Conservation (phyloP, 768 basidiomycete species). For the Phaeotremella fagi region DNA sequence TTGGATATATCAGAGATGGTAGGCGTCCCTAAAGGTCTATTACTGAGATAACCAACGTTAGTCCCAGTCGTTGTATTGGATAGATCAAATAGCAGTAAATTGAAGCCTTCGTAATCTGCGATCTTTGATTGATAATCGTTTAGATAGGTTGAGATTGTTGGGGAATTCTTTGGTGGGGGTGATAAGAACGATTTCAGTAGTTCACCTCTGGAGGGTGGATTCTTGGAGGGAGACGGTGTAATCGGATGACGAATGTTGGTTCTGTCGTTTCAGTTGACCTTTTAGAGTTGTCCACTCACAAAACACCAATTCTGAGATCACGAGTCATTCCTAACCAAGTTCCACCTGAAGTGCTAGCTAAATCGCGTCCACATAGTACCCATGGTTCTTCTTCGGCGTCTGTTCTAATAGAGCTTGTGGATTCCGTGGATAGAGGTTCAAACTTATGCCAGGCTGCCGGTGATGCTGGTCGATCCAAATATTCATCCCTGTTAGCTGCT, state of each 20-base stretch:
- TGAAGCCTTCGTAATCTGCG: conserved; percentile 48
- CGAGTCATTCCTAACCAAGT: conserved; percentile 49
- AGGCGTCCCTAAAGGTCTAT: conserved; percentile 32
- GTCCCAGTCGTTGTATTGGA: conserved; percentile 1
- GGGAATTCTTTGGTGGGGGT: background rate
- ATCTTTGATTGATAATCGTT: conserved; percentile 8
- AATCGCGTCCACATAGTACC: conserved; percentile 42
- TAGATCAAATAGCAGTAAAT: conserved; percentile 45
- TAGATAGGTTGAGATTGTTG: conserved; percentile 26
- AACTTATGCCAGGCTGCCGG: conserved; percentile 45
- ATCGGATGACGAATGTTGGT: conserved; percentile 26
- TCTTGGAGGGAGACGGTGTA: conserved; percentile 3
- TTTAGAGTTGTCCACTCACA: conserved; percentile 21
- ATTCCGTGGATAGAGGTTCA: background rate
- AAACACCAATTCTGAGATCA: conserved; percentile 28
- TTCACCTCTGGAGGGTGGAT: conserved; percentile 40
- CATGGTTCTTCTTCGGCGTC: background rate
- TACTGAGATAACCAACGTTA: conserved; percentile 29
- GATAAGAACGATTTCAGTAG: conserved; percentile 42
- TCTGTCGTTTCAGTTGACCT: conserved; percentile 5
- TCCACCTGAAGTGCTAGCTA: conserved; percentile 35
- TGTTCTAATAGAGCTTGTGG: background rate
- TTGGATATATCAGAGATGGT: conserved; percentile 2
- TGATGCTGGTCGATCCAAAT: conserved; percentile 43
- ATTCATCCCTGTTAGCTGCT: conserved; percentile 50